Evolutionary conservation across 352 stramenopile species (phyloP).

Genomic region (Blastocystis sp.): DNA sequence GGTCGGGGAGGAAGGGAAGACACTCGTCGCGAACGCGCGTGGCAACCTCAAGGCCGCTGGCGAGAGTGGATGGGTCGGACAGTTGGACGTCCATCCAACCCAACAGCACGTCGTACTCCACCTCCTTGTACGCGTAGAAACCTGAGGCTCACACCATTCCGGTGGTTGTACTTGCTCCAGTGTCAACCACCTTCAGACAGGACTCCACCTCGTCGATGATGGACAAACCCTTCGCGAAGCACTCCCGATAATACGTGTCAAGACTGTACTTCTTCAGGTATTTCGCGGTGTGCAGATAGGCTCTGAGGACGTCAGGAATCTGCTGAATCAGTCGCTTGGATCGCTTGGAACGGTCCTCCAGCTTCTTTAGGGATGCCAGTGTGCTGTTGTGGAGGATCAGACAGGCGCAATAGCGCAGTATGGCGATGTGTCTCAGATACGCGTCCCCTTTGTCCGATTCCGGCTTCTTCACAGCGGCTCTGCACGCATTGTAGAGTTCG

Average conservation of each 20-base stretch:
- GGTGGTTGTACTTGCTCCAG: not conserved
- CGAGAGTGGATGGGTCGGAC: not conserved
- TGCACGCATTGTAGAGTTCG: slow-evolving; percentile 39
- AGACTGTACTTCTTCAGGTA: slow-evolving; percentile 8
- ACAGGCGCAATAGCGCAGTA: slow-evolving; percentile 21
- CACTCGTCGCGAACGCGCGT: slow-evolving; percentile 29
- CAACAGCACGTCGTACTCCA: slow-evolving; percentile 57
- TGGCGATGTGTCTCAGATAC: not conserved
- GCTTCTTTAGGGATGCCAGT: not conserved
- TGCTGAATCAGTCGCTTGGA: not conserved
- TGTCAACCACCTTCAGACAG: not conserved
- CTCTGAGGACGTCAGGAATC: slow-evolving; percentile 24
- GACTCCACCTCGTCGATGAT: slow-evolving; percentile 28
- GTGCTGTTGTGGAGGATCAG: slow-evolving; percentile 11
- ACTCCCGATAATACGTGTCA: slow-evolving; percentile 4
- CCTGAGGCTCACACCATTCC: not conserved
- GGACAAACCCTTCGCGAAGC: slow-evolving; percentile 20
- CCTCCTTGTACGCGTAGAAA: slow-evolving; percentile 60
- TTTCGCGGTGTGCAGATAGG: slow-evolving; percentile 33
- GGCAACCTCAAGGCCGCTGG: not conserved
- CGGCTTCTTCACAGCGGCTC: slow-evolving; percentile 1
- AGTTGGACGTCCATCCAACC: slow-evolving; percentile 23
- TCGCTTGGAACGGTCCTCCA: not conserved
- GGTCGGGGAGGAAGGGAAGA: slow-evolving; percentile 36
- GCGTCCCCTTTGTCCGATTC: not conserved